Evolutionary conservation across 176 grass and related monocot species (phyloP), one percentile per base, ranked within the genome.

Genomic region (Rhynchospora tenuis): DNA sequence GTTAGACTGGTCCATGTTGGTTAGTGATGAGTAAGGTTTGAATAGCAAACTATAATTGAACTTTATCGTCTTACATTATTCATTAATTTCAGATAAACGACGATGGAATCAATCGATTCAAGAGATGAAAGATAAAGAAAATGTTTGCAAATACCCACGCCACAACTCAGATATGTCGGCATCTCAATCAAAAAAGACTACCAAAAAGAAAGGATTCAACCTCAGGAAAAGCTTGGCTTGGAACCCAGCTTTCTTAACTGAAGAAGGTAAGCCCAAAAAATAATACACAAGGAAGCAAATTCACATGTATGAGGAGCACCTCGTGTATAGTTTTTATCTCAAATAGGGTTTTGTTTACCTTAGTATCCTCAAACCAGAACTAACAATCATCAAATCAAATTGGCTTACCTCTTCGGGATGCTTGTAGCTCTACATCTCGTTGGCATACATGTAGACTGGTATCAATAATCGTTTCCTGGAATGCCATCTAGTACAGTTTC

Each of bases 151-250:
- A 64, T 68, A 84, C 44, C 66, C 52, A 44, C 59, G 31, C 11
- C 42, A 78, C 46, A 8, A 48, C 28, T 71, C 73, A 42, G 79
- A 88, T 80, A 63, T 65, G 29, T 42, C 63, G 14, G 47, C 10
- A 28, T 0, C 47, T 20, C 38, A 48, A 29, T 84, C 83, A 17
- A 79, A 72, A 31, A 93, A 44, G 73, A 72, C 46, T 44, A 88
- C 55, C 19, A 90, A 86, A 71, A 89, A 88, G 82, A 59, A 83
- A 71, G 87, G 84, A 44, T 91, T 87, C 83, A 93, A 93, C 71
- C 50, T 95, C 72, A 93, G 95, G 83, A 93, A 95, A 84, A 98
- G 95, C 79, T 91, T 98, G 31, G 91, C 95, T 26, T 98, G 92
- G 92, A 98, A 98, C 78, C 88, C 91, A 59, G 92, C 95, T 78